A percentile compares a stretch with the other conserved stretches of the same genome.
phyloP scores from a whole-genome alignment of 2,329 filamentous ascomycete species.

The Diplocarpon rosae region DNA sequence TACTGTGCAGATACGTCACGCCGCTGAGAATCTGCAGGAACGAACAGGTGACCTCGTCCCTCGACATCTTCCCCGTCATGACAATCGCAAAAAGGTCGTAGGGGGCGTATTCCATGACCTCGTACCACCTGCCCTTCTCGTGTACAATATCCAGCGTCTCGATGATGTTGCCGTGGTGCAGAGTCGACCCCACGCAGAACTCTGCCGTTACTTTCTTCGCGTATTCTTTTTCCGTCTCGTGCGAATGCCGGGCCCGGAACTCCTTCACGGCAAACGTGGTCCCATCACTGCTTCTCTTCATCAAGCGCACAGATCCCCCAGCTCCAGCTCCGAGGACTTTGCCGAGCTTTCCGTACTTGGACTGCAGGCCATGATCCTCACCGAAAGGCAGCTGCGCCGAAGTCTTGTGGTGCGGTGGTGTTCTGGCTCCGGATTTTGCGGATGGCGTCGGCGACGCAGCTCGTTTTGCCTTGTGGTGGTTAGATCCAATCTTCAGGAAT shows the following conservation, averaged over 20 bases:
- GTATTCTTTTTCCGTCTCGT: conserved; percentile 91
- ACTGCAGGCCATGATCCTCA: conserved; percentile 81
- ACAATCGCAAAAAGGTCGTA: conserved; percentile 95
- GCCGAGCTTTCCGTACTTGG: conserved; percentile 92
- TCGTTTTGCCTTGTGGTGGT: conserved; percentile 56
- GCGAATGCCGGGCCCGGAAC: conserved; percentile 81
- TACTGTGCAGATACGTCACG: conserved; percentile 86
- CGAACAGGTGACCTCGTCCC: conserved; percentile 80
- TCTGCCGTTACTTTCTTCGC: conserved; percentile 97
- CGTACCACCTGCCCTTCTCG: conserved; percentile 90
- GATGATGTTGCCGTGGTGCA: conserved; percentile 97
- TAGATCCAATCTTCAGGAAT: conserved; percentile 79
- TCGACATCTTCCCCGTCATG: conserved; percentile 96
- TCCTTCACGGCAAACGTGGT: conserved; percentile 97
- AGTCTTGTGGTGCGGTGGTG: conserved; percentile 35
- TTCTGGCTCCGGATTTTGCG: conserved; percentile 38
- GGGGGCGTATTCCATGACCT: conserved; percentile 98
- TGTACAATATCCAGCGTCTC: conserved; percentile 95
- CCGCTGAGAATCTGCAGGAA: conserved; percentile 93
- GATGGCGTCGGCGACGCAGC: conserved; percentile 51
- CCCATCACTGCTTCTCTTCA: conserved; percentile 87
- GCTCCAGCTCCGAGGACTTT: conserved; percentile 89
- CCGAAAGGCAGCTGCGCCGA: conserved; percentile 71
- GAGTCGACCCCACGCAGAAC: conserved; percentile 92
- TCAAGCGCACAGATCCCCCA: conserved; percentile 83